phyloP scores from a whole-genome alignment of 2,329 filamentous ascomycete genomes.

The Tolypocladium cylindrosporum region DNA sequence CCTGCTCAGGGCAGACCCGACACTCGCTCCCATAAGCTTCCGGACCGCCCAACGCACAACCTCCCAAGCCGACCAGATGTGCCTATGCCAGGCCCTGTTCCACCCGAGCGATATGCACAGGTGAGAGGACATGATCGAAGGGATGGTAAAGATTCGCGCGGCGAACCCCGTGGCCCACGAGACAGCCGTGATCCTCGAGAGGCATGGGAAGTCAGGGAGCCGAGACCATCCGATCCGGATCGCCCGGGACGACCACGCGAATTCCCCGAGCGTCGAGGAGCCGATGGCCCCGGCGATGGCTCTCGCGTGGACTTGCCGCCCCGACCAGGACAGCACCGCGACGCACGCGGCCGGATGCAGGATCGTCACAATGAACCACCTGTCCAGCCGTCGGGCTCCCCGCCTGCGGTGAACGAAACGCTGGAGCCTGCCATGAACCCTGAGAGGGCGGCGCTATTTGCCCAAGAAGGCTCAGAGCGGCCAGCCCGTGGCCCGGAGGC shows the following conservation, averaged over 20 bases:
- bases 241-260: conserved; percentile 33
- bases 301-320: conserved; percentile 20
- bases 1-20: conserved; percentile 15
- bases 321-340: conserved; percentile 26
- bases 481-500: conserved; percentile 15
- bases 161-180: conserved; percentile 13
- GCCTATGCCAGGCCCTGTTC: conserved; percentile 38
- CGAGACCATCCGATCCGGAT: conserved; percentile 27
- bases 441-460: conserved; percentile 41
- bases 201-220: conserved; percentile 27
- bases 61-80: conserved; percentile 51
- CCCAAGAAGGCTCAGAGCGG: conserved; percentile 20
- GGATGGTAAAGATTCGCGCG: conserved; percentile 22
- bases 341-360: conserved; percentile 15
- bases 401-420: conserved; percentile 10
- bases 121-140: conserved; percentile 28
- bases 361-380: conserved; percentile 22
- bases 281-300: conserved; percentile 21
- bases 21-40: conserved; percentile 22
- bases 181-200: conserved; percentile 20
- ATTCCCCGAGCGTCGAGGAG: conserved; percentile 29
- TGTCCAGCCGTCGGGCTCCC: conserved; percentile 13
- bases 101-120: conserved; percentile 34
- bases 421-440: conserved; percentile 44
- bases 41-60: conserved; percentile 23